Percentiles rank a stretch among this genome's conserved stretches.
These are phyloP conservation scores for Nemania sp. DNA, from an alignment of 2,329 filamentous ascomycete genomes.

Conservation along the genomic window DNA sequence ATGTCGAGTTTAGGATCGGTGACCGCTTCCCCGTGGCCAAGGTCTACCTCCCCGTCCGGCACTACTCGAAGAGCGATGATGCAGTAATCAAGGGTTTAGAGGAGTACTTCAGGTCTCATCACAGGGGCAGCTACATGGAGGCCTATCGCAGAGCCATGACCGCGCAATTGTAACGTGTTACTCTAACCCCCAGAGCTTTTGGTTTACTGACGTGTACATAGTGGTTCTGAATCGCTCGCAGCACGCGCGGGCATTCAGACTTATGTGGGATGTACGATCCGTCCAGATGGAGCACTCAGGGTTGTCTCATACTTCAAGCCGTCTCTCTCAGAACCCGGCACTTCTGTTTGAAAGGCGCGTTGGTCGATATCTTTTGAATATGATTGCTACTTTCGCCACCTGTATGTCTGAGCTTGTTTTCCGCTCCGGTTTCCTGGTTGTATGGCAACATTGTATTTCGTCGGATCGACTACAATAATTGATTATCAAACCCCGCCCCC, in stretches of 20 bases:
- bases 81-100: slow-evolving; percentile 8
- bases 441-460: not conserved
- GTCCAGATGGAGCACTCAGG: slow-evolving; percentile 10
- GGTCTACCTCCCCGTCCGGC: slow-evolving; percentile 25
- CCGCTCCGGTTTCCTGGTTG: too few relatives aligned
- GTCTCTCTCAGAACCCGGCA: not conserved
- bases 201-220: not conserved
- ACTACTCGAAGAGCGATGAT: slow-evolving; percentile 17
- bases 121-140: slow-evolving; percentile 10
- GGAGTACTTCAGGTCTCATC: slow-evolving; percentile 7
- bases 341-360: not conserved
- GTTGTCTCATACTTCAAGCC: slow-evolving; percentile 25
- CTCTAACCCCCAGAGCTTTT: not conserved
- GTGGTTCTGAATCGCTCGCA: slow-evolving; percentile 5
- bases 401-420: too few relatives aligned
- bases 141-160: slow-evolving; percentile 12
- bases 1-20: slow-evolving; percentile 20
- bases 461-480: not conserved
- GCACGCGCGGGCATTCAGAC: slow-evolving; percentile 5
- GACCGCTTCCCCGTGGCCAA: slow-evolving; percentile 14
- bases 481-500: not conserved
- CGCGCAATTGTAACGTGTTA: slow-evolving; percentile 16
- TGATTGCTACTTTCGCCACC: not conserved
- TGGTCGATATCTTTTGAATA: not conserved
- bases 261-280: slow-evolving; percentile 21